Percentiles rank a stretch among this genome's conserved stretches.
These are phyloP conservation scores for Onygena corvina DNA, from an alignment of 2,329 filamentous ascomycete species.

Conservation along the genomic window DNA sequence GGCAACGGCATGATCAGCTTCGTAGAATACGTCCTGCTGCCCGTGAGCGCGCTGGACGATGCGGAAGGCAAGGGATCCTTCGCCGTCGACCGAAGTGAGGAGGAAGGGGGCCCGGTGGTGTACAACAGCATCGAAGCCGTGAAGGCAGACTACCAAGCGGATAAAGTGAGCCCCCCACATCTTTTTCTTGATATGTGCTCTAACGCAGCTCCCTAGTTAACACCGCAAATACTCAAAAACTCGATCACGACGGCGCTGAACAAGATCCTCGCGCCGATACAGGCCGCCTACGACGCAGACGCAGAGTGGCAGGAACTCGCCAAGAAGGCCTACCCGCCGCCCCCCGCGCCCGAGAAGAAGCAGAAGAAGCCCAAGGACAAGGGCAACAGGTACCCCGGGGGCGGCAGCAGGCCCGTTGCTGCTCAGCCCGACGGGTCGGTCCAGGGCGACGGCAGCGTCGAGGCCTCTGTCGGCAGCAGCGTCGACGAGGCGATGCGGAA, in stretches of 20 bases:
- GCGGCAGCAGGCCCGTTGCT: background rate
- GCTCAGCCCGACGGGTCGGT: slow-evolving; percentile 11
- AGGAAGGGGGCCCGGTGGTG: slow-evolving; percentile 59
- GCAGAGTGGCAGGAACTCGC: slow-evolving; percentile 70
- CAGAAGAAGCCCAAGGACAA: slow-evolving; percentile 66
- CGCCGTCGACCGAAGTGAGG: slow-evolving; percentile 50
- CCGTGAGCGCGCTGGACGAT: slow-evolving; percentile 52
- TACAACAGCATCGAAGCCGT: slow-evolving; percentile 67
- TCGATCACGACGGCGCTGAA: slow-evolving; percentile 64
- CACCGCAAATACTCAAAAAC: slow-evolving; percentile 79
- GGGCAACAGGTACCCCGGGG: slow-evolving; percentile 52
- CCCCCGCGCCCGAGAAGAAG: slow-evolving; percentile 53
- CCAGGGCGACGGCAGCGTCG: slow-evolving; percentile 8
- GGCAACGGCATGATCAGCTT: slow-evolving; percentile 81
- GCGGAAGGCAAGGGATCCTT: slow-evolving; percentile 48
- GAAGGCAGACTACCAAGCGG: slow-evolving; percentile 66
- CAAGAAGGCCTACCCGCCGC: slow-evolving; percentile 68
- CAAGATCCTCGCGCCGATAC: slow-evolving; percentile 65
- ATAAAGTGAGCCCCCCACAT: slow-evolving; percentile 49
- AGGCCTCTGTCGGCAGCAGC: slow-evolving; percentile 7
- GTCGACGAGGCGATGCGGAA: slow-evolving; percentile 12
- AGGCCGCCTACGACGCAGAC: slow-evolving; percentile 55
- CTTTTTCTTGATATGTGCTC: background rate
- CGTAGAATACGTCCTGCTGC: slow-evolving; percentile 75
- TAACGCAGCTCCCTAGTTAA: slow-evolving; percentile 41